Percentiles rank a stretch among this genome's conserved stretches.
Conservation (phyloP, 768 basidiomycete species). For the Cystobasidium ongulense region DNA sequence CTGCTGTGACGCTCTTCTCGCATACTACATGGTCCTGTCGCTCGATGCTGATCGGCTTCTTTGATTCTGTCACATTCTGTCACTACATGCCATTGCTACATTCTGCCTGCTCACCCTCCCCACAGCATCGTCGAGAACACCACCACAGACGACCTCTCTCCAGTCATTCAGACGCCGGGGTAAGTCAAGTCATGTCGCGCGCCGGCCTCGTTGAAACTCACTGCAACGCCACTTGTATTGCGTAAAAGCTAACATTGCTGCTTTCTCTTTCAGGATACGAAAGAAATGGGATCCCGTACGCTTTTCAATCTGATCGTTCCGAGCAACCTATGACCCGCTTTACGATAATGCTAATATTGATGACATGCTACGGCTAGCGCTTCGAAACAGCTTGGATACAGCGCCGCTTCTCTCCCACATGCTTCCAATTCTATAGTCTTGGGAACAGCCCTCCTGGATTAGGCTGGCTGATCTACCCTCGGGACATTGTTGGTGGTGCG, state of each 20-base stretch:
- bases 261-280: neutral
- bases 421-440: slow-evolving; percentile 18
- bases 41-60: neutral
- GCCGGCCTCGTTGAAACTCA: neutral
- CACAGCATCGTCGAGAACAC: slow-evolving; percentile 15
- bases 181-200: neutral
- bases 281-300: slow-evolving; percentile 29
- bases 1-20: neutral
- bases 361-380: neutral
- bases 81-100: neutral
- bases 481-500: slow-evolving; percentile 33
- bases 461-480: slow-evolving; percentile 37
- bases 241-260: neutral
- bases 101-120: neutral
- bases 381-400: slow-evolving; percentile 30
- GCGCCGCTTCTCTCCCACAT: slow-evolving; percentile 12
- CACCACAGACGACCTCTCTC: slow-evolving; percentile 14
- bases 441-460: slow-evolving; percentile 33
- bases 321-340: neutral
- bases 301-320: neutral
- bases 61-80: neutral
- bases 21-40: no score
- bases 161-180: slow-evolving; percentile 21
- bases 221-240: neutral
- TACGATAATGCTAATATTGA: neutral